Evolutionary conservation across 495 filamentous ascomycete species (phyloP), one percentile per base, ranked within the genome.

Genomic region (Daldinia concentrica): DNA sequence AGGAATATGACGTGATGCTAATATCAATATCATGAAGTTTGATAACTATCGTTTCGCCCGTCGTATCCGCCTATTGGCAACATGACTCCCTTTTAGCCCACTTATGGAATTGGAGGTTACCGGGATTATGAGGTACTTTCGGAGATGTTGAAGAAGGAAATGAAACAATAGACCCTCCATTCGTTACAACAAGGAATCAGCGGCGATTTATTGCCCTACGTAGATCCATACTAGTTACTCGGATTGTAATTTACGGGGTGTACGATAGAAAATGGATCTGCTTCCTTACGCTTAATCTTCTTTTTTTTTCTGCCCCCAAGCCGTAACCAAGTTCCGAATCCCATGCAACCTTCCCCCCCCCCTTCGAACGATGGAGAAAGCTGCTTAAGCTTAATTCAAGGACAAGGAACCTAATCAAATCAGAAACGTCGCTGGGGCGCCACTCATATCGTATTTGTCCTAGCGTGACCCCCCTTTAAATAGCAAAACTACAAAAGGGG

Each of bases 301-400:
- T 50, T 41, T 32, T 37, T 24, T 57, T 71, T 66, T 52, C 43
- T 66, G 63, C 63, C 64, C 64, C 63, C 54, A 67, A 54, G 17
- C 34, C 57, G 54, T 55, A 68, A 55, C 61, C 65, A 64, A 60
- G 65, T 68, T 68, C 70, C 70, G 70, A 58, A 68, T 54, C 50
- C 65, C 61, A 73, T 69, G 71, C 66, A 73, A 66, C 29, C 29
- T 7, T 1, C 29, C 29, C 6, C 65, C 71, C 71, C 26, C 59
- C 52, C 56, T 43, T 69, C 51, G 57, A 69, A 66, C 51, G 71
- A 73, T 73, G 66, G 71, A 69, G 66, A 61, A 73, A 57, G 54
- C 54, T 57, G 71, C 71, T 73, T 73, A 73, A 73, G 71, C 71
- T 73, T 73, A 73, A 73, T 73, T 73, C 71, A 64, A 73, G 65